A percentile compares a stretch with the other conserved stretches of the same genome.
Conservation (phyloP, 257 asterid genomes). For the Solanum sitiens region DNA sequence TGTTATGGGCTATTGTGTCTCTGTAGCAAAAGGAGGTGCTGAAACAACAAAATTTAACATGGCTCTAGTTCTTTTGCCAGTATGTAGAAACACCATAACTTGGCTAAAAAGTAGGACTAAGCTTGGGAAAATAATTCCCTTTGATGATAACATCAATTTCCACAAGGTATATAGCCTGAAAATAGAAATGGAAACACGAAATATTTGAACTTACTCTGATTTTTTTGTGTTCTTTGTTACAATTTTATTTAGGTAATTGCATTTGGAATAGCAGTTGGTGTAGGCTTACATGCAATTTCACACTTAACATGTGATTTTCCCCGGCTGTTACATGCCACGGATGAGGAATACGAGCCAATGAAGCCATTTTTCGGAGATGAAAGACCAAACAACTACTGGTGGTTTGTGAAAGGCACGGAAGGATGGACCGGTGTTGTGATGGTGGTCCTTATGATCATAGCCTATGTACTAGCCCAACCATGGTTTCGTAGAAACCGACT, state of each 20-base stretch:
- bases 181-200: neutral
- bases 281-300: slow-evolving; percentile 10
- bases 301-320: slow-evolving; percentile 17
- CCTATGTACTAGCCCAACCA: slow-evolving; percentile 9
- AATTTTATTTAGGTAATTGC: slow-evolving; percentile 3
- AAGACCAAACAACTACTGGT: slow-evolving; percentile 14
- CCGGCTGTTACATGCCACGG: slow-evolving; percentile 3
- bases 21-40: slow-evolving; percentile 12
- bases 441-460: slow-evolving; percentile 12
- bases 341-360: slow-evolving; percentile 20
- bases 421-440: slow-evolving; percentile 16
- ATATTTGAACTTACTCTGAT: neutral
- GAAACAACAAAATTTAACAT: slow-evolving; percentile 14
- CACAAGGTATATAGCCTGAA: slow-evolving; percentile 2
- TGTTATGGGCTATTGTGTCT: slow-evolving; percentile 10
- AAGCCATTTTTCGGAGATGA: slow-evolving; percentile 16
- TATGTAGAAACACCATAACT: slow-evolving; percentile 13
- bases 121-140: slow-evolving; percentile 5
- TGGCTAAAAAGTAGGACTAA: slow-evolving; percentile 15
- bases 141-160: slow-evolving; percentile 15
- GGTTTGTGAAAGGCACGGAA: slow-evolving; percentile 14
- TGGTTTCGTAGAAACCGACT: slow-evolving; percentile 14
- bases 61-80: slow-evolving; percentile 15
- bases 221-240: neutral
- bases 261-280: slow-evolving; percentile 5